Base-by-base conservation (phyloP, 2,329 filamentous ascomycete genomes). In the Niveomyces coronatus region DNA sequence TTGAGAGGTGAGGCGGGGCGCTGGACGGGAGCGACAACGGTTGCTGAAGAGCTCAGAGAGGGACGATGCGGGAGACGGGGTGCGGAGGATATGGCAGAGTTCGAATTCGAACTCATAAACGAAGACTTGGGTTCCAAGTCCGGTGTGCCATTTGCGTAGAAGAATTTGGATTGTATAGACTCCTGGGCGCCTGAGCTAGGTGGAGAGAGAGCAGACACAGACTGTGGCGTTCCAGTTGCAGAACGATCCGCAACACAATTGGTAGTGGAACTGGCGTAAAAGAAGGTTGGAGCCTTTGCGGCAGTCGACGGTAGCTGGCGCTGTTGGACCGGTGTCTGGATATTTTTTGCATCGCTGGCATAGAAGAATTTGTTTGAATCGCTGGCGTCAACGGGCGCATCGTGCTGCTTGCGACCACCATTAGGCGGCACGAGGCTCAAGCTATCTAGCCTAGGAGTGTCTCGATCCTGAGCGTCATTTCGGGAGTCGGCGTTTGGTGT, bases 301-400 rank as follows among this genome's bases (percentile, higher is more conserved):
- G 65, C 59, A 4, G 63, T 54, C n/a, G 57, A 51, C 16, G 53
- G 56, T 41, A 57, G 54, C 28, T 60, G 50, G 14, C 61, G 63
- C 22, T 61, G 61, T 19, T 62, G 52, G 31, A 24, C 15, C 35
- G 53, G 50, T 36, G 50, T 56, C 47, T 57, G 53, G 36, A 52
- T 47, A 16, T 65, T 60, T 49, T 74, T 79, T 27, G 73, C 82
- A 49, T 94, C 85, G 55, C 79, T 85, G 19, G 88, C 91, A 56
- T 93, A 88, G 57, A 98, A 95, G 70, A 96, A 96, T 63, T 86
- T 89, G 37, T 37, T 34, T 28, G 80, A 62, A 36, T 74, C 70
- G 15, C 53, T 49, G 49, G 50, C 57, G 49, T 53, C 44, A 46
- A 47, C 36, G 42, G 50, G 36, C 15, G 54, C 49, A 37, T 53